These are phyloP conservation scores for Malania oleifera DNA, from an alignment of 164 flowering plant genomes.

Conservation along the genomic window DNA sequence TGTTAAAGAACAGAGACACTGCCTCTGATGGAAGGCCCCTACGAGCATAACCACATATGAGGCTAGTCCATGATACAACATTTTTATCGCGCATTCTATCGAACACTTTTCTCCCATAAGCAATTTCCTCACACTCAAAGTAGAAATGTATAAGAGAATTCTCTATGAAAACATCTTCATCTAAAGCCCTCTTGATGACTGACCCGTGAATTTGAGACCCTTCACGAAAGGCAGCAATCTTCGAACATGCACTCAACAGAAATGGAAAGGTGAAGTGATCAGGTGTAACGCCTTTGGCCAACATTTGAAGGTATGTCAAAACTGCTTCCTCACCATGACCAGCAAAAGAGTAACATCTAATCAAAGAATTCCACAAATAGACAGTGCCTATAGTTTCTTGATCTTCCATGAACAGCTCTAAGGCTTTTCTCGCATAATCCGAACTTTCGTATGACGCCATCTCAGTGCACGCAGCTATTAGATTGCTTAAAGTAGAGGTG, in stretches of 20 bases:
- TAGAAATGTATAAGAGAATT: slow-evolving; percentile 56
- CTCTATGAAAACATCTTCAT: slow-evolving; percentile 30
- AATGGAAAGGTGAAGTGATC: slow-evolving; percentile 50
- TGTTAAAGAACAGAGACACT: slow-evolving; percentile 46
- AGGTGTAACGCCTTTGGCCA: slow-evolving; percentile 28
- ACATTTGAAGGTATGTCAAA: slow-evolving; percentile 31
- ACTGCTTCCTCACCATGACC: slow-evolving; percentile 41
- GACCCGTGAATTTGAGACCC: slow-evolving; percentile 53
- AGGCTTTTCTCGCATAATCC: slow-evolving; percentile 35
- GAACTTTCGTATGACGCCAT: slow-evolving; percentile 38
- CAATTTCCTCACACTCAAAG: slow-evolving; percentile 40
- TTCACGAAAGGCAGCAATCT: slow-evolving; percentile 23
- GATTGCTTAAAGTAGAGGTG: slow-evolving; percentile 18
- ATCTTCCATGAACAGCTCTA: slow-evolving; percentile 23
- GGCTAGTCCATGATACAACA: slow-evolving; percentile 63
- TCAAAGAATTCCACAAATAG: slow-evolving; percentile 49
- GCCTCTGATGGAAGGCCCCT: slow-evolving; percentile 34
- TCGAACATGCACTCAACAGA: slow-evolving; percentile 45
- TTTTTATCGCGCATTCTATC: slow-evolving; percentile 53
- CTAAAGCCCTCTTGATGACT: slow-evolving; percentile 40
- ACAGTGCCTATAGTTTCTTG: slow-evolving; percentile 8
- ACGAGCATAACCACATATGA: slow-evolving; percentile 49
- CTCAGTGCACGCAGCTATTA: slow-evolving; percentile 31
- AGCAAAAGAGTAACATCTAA: slow-evolving; percentile 41
- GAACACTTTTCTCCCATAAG: slow-evolving; percentile 35